Evolutionary conservation across 805 yeast species (phyloP).

Genomic region (Cyberlindnera amylophila): DNA sequence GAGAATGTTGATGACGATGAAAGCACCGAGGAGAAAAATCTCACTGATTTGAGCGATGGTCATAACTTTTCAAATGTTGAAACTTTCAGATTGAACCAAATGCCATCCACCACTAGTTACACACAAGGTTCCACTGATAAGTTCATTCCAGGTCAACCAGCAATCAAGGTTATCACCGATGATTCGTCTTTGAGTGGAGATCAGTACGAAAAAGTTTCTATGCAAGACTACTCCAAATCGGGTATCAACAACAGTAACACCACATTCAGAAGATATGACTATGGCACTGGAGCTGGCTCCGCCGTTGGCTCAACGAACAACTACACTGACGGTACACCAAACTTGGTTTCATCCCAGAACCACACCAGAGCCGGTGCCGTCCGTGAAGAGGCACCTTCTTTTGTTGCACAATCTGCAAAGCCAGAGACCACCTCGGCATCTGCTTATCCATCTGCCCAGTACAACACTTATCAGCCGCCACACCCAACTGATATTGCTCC

Average conservation of each 20-base stretch:
- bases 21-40: conserved; percentile 15
- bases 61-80: conserved; percentile 16
- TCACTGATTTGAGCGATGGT: conserved; percentile 27
- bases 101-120: conserved; percentile 7
- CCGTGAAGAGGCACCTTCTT: conserved; percentile 22
- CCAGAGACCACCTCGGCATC: conserved; percentile 23
- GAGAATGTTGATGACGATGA: conserved; percentile 12
- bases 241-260: conserved; percentile 6
- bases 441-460: conserved; percentile 18
- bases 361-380: conserved; percentile 23
- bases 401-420: conserved; percentile 23
- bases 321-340: conserved; percentile 24
- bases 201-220: conserved; percentile 23
- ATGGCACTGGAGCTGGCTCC: not conserved
- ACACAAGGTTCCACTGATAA: conserved; percentile 15
- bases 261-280: conserved; percentile 17
- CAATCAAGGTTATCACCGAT: conserved; percentile 23
- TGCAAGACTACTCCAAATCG: conserved; percentile 24
- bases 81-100: conserved; percentile 14
- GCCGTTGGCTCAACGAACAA: conserved; percentile 17
- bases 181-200: conserved; percentile 24
- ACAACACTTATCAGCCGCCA: conserved; percentile 1
- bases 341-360: conserved; percentile 25
- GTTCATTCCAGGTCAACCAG: conserved; percentile 10
- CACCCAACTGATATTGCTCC: not conserved